Conservation (phyloP, 2,329 filamentous ascomycete species). For the Fusarium nygamai region DNA sequence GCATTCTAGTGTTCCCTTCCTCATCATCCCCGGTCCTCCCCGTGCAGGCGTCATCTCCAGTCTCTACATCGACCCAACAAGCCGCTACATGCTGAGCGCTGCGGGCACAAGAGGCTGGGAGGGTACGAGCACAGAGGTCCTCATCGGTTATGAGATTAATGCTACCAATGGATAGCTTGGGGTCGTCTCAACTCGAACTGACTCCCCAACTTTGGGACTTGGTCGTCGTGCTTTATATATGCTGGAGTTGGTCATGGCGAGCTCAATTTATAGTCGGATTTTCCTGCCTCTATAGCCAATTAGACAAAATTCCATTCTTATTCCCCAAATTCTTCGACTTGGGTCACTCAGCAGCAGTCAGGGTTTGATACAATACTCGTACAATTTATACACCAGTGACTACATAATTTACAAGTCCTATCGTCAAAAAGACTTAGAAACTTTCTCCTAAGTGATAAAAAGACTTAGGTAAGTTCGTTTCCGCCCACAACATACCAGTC, state of each 20-base stretch:
- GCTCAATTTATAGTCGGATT: not conserved
- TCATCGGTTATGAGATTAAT: conserved; percentile 92
- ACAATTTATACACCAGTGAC: not conserved
- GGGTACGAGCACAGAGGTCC: conserved; percentile 85
- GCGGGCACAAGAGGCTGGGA: conserved; percentile 97
- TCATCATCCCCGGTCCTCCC: conserved; percentile 91
- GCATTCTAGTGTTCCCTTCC: conserved; percentile 86
- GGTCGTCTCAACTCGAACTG: not conserved
- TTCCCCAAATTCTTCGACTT: not conserved
- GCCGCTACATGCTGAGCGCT: conserved; percentile 89
- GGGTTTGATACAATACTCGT: not conserved
- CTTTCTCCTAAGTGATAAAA: too few species aligned
- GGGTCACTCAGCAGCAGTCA: not conserved
- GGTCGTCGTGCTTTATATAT: not conserved
- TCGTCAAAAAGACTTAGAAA: too few species aligned
- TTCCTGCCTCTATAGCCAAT: not conserved
- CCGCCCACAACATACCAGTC: not conserved
- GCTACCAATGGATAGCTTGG: conserved; percentile 37
- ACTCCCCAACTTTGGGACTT: not conserved
- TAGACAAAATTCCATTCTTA: conserved; percentile 1
- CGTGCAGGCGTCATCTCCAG: conserved; percentile 87
- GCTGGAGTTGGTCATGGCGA: not conserved
- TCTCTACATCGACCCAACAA: conserved; percentile 87
- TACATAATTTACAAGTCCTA: not conserved
- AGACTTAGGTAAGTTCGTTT: too few species aligned